A percentile compares a stretch with the other conserved stretches of the same genome.
phyloP scores from a whole-genome alignment of 352 stramenopile species.

The Phytopythium cucurbitacearum region DNA sequence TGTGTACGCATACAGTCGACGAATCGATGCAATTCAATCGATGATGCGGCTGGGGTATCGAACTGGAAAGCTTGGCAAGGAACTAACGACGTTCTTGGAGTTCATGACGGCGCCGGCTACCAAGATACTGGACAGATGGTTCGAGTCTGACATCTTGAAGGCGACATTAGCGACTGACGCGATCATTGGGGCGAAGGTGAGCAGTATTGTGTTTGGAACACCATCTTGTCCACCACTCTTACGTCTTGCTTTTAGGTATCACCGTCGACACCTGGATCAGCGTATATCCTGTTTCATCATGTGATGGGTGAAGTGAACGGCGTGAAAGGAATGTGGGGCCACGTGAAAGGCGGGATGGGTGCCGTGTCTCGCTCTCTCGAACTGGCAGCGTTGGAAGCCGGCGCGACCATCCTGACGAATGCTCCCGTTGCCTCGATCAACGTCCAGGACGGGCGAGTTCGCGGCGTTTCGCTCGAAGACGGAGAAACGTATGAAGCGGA shows the following conservation, averaged over 20 bases:
- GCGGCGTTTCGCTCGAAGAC: constrained; percentile 57
- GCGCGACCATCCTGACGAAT: constrained; percentile 69
- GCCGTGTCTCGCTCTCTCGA: constrained; percentile 65
- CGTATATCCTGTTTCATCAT: constrained; percentile 90
- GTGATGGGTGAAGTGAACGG: constrained; percentile 91
- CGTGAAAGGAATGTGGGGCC: constrained; percentile 84
- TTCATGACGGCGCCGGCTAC: constrained; percentile 85
- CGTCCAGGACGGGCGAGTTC: constrained; percentile 32
- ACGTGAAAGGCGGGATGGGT: constrained; percentile 90
- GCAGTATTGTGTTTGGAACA: background rate
- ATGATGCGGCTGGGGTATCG: constrained; percentile 64
- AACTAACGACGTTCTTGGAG: constrained; percentile 81
- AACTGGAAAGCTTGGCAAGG: constrained; percentile 58
- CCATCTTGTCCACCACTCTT: background rate
- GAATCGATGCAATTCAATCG: constrained; percentile 60
- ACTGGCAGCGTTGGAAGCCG: constrained; percentile 52
- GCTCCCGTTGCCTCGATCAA: constrained; percentile 63
- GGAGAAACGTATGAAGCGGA: constrained; percentile 51
- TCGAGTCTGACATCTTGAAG: constrained; percentile 88
- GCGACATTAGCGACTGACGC: constrained; percentile 89
- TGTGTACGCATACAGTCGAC: constrained; percentile 23
- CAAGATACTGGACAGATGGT: constrained; percentile 89
- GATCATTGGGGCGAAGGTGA: constrained; percentile 87
- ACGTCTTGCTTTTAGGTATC: constrained; percentile 38
- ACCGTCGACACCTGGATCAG: constrained; percentile 80